Conservation (phyloP, 2,329 filamentous ascomycete genomes). For the Penicillium sp. region DNA sequence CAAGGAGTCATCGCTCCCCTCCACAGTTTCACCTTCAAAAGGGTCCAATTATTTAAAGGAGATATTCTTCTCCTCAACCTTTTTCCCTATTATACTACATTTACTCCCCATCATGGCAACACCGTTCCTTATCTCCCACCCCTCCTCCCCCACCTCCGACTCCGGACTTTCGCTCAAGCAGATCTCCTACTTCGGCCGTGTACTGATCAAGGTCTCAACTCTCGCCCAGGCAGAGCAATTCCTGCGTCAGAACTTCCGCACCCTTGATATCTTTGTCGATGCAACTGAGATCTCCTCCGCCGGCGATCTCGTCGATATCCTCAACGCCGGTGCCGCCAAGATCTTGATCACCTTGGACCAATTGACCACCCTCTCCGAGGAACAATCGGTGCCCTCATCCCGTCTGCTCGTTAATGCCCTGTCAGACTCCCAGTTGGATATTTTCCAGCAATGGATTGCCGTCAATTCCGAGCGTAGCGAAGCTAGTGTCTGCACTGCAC, state of each 20-base stretch:
- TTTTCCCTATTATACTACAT: not conserved
- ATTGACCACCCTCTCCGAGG: conserved; percentile 54
- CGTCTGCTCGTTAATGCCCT: conserved; percentile 57
- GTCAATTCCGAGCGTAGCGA: conserved; percentile 38
- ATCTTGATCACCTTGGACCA: conserved; percentile 76
- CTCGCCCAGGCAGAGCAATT: conserved; percentile 47
- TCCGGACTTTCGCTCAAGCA: conserved; percentile 53
- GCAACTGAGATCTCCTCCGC: conserved; percentile 65
- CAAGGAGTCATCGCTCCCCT: conserved; percentile 19
- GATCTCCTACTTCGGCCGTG: conserved; percentile 59
- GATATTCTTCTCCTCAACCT: conserved; percentile 14
- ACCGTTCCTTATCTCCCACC: conserved; percentile 42
- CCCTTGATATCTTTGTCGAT: conserved; percentile 69
- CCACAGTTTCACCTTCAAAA: not conserved
- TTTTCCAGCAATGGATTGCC: conserved; percentile 42
- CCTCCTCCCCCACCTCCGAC: conserved; percentile 47
- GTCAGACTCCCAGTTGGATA: conserved; percentile 37
- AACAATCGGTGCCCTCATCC: conserved; percentile 53
- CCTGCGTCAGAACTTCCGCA: conserved; percentile 56
- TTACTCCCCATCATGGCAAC: conserved; percentile 38
- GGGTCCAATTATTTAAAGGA: conserved; percentile 8
- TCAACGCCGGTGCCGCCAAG: conserved; percentile 81
- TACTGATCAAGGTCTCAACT: conserved; percentile 53
- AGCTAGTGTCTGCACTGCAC: conserved; percentile 35
- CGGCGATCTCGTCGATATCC: conserved; percentile 73